These are phyloP conservation scores for Boletus chippewaensis DNA, from an alignment of 1,284 basidiomycete genomes.

Conservation along the genomic window DNA sequence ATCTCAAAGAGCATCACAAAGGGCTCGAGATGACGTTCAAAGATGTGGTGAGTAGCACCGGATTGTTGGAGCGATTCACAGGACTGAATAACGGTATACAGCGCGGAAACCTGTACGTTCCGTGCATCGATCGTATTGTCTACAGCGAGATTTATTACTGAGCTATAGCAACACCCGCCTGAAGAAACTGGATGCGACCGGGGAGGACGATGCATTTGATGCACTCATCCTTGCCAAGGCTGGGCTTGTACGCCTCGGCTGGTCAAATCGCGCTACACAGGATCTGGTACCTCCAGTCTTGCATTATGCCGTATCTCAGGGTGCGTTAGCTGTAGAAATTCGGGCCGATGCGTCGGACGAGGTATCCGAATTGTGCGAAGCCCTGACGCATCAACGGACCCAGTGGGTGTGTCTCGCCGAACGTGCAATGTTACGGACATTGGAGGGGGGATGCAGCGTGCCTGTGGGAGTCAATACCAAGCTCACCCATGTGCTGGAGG, in stretches of 20 bases:
- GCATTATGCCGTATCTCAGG: slow-evolving; percentile 91
- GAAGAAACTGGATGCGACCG: slow-evolving; percentile 81
- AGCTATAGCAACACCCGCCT: slow-evolving; percentile 74
- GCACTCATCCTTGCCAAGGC: slow-evolving; percentile 93
- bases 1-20: slow-evolving; percentile 52
- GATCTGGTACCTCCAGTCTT: slow-evolving; percentile 73
- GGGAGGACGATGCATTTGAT: slow-evolving; percentile 65
- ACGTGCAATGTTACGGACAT: slow-evolving; percentile 75
- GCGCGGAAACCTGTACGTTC: slow-evolving; percentile 71
- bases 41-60: slow-evolving; percentile 70
- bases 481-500: slow-evolving; percentile 29
- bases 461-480: slow-evolving; percentile 83
- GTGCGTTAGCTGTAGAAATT: slow-evolving; percentile 87
- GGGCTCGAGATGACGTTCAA: slow-evolving; percentile 58
- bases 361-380: slow-evolving; percentile 55
- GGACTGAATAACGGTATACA: slow-evolving; percentile 27
- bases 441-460: slow-evolving; percentile 97
- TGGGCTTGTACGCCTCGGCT: slow-evolving; percentile 80
- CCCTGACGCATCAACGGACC: slow-evolving; percentile 70
- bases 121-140: not conserved
- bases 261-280: slow-evolving; percentile 73
- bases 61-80: not conserved
- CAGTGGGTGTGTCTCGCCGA: slow-evolving; percentile 77
- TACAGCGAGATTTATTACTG: slow-evolving; percentile 6
- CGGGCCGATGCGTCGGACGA: slow-evolving; percentile 61